A percentile compares a stretch with the other conserved stretches of the same genome.
Evolutionary conservation across 2,329 filamentous ascomycete genomes (phyloP).

Genomic region (Plenodomus tracheiphilus): DNA sequence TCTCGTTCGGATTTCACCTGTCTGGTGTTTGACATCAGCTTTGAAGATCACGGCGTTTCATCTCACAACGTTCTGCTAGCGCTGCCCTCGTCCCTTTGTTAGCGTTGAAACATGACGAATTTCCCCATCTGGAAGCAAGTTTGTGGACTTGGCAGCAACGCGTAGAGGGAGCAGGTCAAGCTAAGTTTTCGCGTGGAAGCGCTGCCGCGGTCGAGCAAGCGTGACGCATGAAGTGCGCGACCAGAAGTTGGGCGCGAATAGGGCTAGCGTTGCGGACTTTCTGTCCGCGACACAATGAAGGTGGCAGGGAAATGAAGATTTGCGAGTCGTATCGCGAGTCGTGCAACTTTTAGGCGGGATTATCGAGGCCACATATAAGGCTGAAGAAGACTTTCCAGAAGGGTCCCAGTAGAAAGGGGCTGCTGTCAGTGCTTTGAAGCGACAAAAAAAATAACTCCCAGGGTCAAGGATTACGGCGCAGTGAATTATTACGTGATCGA

Average conservation of each 20-base stretch:
- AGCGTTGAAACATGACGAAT: background rate
- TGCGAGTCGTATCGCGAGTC: background rate
- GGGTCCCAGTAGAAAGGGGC: conserved; percentile 19
- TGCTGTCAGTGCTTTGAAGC: conserved; percentile 23
- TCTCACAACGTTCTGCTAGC: background rate
- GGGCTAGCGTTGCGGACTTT: conserved; percentile 9
- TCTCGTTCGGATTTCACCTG: background rate
- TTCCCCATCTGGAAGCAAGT: background rate
- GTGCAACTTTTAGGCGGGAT: conserved; percentile 7
- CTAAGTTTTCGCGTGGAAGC: conserved; percentile 25
- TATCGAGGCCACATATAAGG: conserved; percentile 13
- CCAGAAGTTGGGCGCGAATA: background rate
- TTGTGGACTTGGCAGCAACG: background rate
- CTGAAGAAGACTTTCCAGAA: conserved; percentile 15
- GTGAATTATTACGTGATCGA: conserved; percentile 11
- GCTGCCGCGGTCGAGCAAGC: conserved; percentile 22
- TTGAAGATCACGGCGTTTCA: background rate
- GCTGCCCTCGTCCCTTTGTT: background rate
- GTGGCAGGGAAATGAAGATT: conserved; percentile 19
- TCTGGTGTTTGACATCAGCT: background rate
- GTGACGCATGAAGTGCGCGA: background rate
- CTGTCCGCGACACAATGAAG: conserved; percentile 6
- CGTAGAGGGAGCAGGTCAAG: background rate
- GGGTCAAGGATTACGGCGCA: conserved; percentile 18
- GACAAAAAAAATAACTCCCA: conserved; percentile 22